Base-by-base conservation (phyloP, 2,329 filamentous ascomycete species). In the Colletotrichum australisinense region DNA sequence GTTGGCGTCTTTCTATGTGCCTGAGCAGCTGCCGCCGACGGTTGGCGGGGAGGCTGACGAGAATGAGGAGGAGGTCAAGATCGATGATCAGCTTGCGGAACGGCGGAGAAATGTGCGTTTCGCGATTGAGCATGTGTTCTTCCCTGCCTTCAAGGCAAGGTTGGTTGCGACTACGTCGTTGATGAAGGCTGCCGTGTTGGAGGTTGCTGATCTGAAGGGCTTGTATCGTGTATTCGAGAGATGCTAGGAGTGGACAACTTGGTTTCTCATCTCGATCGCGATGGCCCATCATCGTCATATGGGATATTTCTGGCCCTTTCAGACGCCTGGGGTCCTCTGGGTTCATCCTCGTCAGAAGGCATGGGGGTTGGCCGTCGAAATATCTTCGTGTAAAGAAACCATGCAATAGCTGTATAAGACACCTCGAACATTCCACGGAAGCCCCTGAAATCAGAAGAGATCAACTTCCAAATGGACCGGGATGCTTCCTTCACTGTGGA, bases 211-310 rank as follows among this genome's bases (percentile, higher is more conserved):
- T 84, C 83, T 98, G 72, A 98, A 98, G 82, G 95, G 95, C 0
- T 81, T 99, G 71, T 99, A 99, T 82, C 88, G 94, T 58, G 95
- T 98, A 3, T 99, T 99, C 86, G 97, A 99, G 84, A 87, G 97
- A 67, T 98, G 97, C 82, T 98, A 82, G 26, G 26, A 26, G 26
- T 26, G 4, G 26, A 26, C 26, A 26, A 26, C 26, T 26, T 26
- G 4, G 26, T 26, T 26, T 26, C 26, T 26, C 26, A 26, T 26
- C 26, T 26, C 26, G 26, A 26, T 26, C 26, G 26, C 26, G 26
- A 26, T 26, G 26, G 26, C 26, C 26, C 26, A 26, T 4, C 26
- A 4, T 26, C 26, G 26, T 26, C 26, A 4, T 26, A 26, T 26
- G 26, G 26, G 26, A 26, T 26, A 26, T 26, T 26, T 4, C 26